A percentile compares a stretch with the other conserved stretches of the same genome.
Evolutionary conservation across 2,329 filamentous ascomycete species (phyloP).

Genomic region (Aspergillus sp.): DNA sequence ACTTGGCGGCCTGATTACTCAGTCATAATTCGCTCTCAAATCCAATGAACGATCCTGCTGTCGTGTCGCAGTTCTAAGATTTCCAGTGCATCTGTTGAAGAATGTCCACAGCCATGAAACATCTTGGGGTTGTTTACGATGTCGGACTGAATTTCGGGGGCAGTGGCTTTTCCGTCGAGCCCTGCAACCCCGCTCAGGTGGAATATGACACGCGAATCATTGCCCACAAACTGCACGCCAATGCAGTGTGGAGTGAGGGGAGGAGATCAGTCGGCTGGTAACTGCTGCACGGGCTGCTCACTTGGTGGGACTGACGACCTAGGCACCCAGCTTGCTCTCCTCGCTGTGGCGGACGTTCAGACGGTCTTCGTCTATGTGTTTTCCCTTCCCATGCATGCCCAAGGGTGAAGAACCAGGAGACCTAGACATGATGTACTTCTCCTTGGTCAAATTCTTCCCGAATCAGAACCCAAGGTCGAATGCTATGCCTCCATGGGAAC

Average conservation of each 20-base stretch:
- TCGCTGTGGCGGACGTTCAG: slow-evolving; percentile 3
- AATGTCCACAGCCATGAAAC: slow-evolving; percentile 4
- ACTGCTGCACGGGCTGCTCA: slow-evolving; percentile 5
- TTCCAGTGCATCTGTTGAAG: too few relatives aligned
- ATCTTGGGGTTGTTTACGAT: slow-evolving; percentile 10
- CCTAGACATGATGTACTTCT: slow-evolving; percentile 11
- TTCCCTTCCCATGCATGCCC: slow-evolving; percentile 8
- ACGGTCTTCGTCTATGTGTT: slow-evolving; percentile 9
- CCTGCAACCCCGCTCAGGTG: slow-evolving; percentile 5
- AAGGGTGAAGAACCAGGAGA: slow-evolving; percentile 3
- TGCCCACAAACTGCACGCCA: slow-evolving; percentile 6
- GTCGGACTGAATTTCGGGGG: slow-evolving; percentile 8
- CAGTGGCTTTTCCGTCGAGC: slow-evolving; percentile 6
- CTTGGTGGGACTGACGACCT: slow-evolving; percentile 5
- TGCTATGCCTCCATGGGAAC: slow-evolving; percentile 7
- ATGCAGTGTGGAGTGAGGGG: slow-evolving; percentile 8
- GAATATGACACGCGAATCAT: slow-evolving; percentile 8
- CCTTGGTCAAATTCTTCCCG: slow-evolving; percentile 9
- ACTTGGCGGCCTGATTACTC: too few relatives aligned
- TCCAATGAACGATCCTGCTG: too few relatives aligned
- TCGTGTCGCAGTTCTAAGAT: too few relatives aligned
- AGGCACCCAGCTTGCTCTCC: slow-evolving; percentile 7
- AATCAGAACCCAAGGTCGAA: slow-evolving; percentile 2
- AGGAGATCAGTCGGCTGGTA: slow-evolving; percentile 4
- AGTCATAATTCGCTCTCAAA: too few relatives aligned